phyloP scores from a whole-genome alignment of 75 land plant species.

The Sequoiadendron giganteum region DNA sequence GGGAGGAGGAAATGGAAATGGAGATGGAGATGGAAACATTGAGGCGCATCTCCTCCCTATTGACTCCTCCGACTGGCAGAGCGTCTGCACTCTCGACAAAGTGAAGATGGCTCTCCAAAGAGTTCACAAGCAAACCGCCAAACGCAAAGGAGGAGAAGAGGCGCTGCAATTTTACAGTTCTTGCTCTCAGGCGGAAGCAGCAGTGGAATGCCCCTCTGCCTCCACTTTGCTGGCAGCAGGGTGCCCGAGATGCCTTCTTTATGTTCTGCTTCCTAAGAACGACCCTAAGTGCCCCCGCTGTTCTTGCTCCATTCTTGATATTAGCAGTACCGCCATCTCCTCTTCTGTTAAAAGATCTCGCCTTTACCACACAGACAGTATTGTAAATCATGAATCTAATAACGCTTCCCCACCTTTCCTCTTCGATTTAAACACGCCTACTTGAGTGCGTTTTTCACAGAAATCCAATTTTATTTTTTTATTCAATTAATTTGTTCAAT shows the following conservation, averaged over 20 bases:
- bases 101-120: slow-evolving; percentile 56
- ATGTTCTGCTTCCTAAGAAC: background rate
- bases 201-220: slow-evolving; percentile 13
- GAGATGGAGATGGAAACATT: background rate
- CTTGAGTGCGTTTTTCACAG: no score
- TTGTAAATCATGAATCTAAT: no score
- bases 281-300: slow-evolving; percentile 9
- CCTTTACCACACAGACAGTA: no score
- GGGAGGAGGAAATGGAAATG: background rate
- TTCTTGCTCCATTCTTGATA: background rate
- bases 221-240: slow-evolving; percentile 1
- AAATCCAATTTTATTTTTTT: no score
- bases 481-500: no score
- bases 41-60: background rate
- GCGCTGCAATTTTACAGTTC: background rate
- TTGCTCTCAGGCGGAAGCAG: background rate
- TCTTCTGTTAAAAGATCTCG: no score
- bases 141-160: background rate
- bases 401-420: no score
- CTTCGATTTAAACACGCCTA: no score
- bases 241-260: slow-evolving; percentile 4
- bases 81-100: slow-evolving; percentile 66
- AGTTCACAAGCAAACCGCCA: slow-evolving; percentile 14
- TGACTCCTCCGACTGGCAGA: slow-evolving; percentile 22
- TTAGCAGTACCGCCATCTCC: no score